These are phyloP conservation scores for Luvunga scandens DNA, from an alignment of 345 rosid species.

Conservation along the genomic window DNA sequence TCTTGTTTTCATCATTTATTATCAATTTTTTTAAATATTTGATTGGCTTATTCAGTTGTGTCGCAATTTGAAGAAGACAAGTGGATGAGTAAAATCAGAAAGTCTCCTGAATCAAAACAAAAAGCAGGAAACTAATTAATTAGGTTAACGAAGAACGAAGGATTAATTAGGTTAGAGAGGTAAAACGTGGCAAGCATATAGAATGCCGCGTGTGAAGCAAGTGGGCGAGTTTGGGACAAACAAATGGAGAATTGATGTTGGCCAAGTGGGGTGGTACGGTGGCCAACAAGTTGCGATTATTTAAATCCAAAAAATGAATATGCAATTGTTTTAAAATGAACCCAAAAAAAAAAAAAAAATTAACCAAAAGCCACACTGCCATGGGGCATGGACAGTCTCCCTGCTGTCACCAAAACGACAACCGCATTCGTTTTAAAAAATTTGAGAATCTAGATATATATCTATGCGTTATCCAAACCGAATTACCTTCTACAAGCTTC, in stretches of 20 bases:
- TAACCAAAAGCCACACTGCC: neutral
- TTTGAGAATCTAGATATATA: neutral
- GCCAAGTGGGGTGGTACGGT: neutral
- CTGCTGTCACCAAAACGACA: neutral
- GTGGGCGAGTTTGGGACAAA: neutral
- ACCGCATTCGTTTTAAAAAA: neutral
- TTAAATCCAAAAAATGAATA: neutral
- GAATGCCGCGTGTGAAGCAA: neutral
- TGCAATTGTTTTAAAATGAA: neutral
- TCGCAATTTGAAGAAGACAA: neutral
- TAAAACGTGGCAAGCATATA: neutral
- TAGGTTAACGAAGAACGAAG: neutral
- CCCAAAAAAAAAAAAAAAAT: neutral
- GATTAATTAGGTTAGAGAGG: neutral
- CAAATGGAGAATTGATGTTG: neutral
- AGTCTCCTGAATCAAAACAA: neutral
- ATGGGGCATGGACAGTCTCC: neutral
- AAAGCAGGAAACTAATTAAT: neutral
- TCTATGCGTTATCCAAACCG: constrained; percentile 3
- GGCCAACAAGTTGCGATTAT: neutral
- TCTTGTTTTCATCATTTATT: neutral
- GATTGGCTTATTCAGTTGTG: neutral
- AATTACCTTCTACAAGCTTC: constrained; percentile 1
- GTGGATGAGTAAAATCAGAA: neutral
- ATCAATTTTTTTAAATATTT: too few species aligned